Percentiles rank a stretch among this genome's conserved stretches.
These are phyloP conservation scores for Phytophthora vignae DNA, from an alignment of 352 stramenopile genomes.

Conservation along the genomic window DNA sequence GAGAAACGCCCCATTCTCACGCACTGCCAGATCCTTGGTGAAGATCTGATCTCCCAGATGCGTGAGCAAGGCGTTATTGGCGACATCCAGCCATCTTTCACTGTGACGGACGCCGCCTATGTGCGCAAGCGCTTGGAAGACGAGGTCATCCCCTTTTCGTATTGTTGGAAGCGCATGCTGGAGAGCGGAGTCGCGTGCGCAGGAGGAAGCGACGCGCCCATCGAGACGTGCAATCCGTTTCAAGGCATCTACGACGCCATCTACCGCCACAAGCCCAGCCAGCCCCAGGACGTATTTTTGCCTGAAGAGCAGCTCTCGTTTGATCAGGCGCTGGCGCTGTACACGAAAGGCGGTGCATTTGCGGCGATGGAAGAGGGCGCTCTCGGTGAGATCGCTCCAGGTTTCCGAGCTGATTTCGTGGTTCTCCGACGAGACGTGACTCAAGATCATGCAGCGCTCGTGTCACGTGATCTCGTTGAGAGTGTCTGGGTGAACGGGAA, in stretches of 20 bases:
- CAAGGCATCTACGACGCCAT: conserved; percentile 91
- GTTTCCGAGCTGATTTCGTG: conserved; percentile 78
- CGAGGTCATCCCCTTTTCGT: conserved; percentile 68
- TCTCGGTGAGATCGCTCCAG: conserved; percentile 60
- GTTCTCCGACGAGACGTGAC: conserved; percentile 69
- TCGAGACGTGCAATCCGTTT: conserved; percentile 90
- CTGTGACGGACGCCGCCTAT: conserved; percentile 87
- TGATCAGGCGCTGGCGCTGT: conserved; percentile 76
- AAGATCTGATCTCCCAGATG: conserved; percentile 80
- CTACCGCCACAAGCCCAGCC: conserved; percentile 65
- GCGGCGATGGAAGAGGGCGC: conserved; percentile 64
- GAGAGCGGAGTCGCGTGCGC: conserved; percentile 76
- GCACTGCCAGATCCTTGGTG: conserved; percentile 89
- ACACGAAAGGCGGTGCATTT: conserved; percentile 81
- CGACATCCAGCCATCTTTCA: conserved; percentile 91
- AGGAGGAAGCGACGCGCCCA: conserved; percentile 84
- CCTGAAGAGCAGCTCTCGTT: conserved; percentile 78
- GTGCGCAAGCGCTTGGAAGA: conserved; percentile 77
- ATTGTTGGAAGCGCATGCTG: conserved; percentile 90
- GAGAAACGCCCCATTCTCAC: conserved; percentile 87
- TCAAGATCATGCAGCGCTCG: conserved; percentile 46
- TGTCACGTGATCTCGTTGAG: conserved; percentile 58
- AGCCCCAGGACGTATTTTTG: conserved; percentile 61
- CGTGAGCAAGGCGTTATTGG: conserved; percentile 77
- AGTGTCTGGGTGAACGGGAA: conserved; percentile 73